A percentile compares a stretch with the other conserved stretches of the same genome.
These are phyloP conservation scores for Tricholoma sp. DNA, from an alignment of 768 basidiomycete species.

Conservation along the genomic window DNA sequence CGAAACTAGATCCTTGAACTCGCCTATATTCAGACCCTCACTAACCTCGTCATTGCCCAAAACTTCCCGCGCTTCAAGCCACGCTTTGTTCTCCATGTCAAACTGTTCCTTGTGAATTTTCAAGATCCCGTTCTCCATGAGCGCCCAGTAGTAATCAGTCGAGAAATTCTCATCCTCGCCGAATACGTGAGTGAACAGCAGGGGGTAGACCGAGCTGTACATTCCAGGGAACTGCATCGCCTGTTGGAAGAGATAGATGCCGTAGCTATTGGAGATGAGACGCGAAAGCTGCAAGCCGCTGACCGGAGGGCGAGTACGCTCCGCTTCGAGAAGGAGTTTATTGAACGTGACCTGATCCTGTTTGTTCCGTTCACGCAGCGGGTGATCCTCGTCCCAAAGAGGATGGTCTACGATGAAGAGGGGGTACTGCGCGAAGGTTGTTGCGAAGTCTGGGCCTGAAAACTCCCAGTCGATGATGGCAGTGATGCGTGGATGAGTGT, in stretches of 20 bases:
- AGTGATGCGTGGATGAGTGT: not conserved
- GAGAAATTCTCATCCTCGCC: not conserved
- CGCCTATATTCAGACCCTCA: too few species aligned
- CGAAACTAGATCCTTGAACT: too few species aligned
- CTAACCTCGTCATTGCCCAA: too few species aligned
- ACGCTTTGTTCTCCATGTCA: not conserved
- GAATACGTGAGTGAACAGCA: not conserved
- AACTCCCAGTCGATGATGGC: slow-evolving; percentile 17
- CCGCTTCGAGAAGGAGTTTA: not conserved
- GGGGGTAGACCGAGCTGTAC: not conserved
- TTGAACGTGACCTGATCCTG: not conserved
- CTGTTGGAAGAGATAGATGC: not conserved
- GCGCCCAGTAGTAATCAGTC: not conserved
- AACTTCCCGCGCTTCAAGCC: not conserved
- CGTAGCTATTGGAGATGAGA: not conserved
- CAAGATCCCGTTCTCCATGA: not conserved
- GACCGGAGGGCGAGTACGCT: not conserved
- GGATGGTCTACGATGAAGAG: slow-evolving; percentile 1
- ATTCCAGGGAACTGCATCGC: not conserved
- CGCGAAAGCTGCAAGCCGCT: not conserved
- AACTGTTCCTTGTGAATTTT: not conserved
- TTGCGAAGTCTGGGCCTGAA: slow-evolving; percentile 4
- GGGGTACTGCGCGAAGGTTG: not conserved
- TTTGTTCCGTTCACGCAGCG: not conserved
- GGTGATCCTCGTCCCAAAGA: not conserved